A percentile compares a stretch with the other conserved stretches of the same genome.
phyloP scores from a whole-genome alignment of 257 asterid genomes.

The Gentiana dahurica region DNA sequence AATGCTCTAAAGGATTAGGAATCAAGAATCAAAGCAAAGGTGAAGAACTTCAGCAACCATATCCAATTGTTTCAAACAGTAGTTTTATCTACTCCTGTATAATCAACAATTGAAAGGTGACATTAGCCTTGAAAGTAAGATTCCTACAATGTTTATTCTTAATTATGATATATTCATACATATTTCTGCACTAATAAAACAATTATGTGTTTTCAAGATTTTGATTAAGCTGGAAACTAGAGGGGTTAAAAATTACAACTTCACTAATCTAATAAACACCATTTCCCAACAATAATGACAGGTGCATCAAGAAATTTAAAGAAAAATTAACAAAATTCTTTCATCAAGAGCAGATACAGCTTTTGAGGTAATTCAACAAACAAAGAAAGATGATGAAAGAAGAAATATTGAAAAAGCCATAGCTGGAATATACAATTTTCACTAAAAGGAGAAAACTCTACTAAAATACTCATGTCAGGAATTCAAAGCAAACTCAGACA shows the following conservation, averaged over 20 bases:
- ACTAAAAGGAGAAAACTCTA: background rate
- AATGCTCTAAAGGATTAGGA: slow-evolving; percentile 24
- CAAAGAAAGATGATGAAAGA: slow-evolving; percentile 3
- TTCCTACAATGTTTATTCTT: too few relatives aligned
- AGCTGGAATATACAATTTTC: slow-evolving; percentile 2
- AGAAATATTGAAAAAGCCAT: background rate
- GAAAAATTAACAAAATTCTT: background rate
- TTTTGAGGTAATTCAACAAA: slow-evolving; percentile 1
- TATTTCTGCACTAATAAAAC: too few relatives aligned
- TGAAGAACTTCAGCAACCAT: slow-evolving; percentile 14
- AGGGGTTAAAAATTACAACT: background rate
- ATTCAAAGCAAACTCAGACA: slow-evolving; percentile 5
- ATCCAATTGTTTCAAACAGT: slow-evolving; percentile 7
- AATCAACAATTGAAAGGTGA: too few relatives aligned
- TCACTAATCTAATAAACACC: slow-evolving; percentile 4
- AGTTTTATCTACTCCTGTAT: too few relatives aligned
- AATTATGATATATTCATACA: too few relatives aligned
- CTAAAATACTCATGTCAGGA: slow-evolving; percentile 8
- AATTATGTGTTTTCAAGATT: slow-evolving; percentile 5
- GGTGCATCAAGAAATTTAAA: too few relatives aligned
- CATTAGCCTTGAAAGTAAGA: too few relatives aligned
- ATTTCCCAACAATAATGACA: background rate
- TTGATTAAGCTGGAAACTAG: slow-evolving; percentile 4
- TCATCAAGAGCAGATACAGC: slow-evolving; percentile 1
- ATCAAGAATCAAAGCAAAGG: slow-evolving; percentile 31